A percentile compares a stretch with the other conserved stretches of the same genome.
These are phyloP conservation scores for Candolleomyces eurysporus DNA, from an alignment of 768 basidiomycete species.

Conservation along the genomic window DNA sequence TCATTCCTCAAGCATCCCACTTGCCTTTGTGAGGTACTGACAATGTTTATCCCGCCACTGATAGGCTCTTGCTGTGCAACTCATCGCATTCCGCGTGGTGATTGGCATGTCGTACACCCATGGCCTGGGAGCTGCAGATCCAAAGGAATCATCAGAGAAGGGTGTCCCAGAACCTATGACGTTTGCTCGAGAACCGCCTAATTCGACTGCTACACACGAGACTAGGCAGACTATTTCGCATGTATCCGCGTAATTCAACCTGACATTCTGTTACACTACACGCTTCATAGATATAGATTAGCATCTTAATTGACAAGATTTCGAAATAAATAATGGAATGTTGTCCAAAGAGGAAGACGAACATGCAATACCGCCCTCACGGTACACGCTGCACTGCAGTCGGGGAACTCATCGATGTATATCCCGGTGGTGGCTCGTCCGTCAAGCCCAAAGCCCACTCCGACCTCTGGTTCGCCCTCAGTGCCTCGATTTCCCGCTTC, in stretches of 20 bases:
- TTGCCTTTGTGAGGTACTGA: neutral
- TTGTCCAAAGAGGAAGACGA: too few species aligned
- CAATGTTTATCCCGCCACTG: neutral
- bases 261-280: too few species aligned
- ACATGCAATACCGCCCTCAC: too few species aligned
- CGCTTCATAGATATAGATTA: too few species aligned
- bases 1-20: neutral
- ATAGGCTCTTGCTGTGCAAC: neutral
- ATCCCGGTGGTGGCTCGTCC: constrained; percentile 31
- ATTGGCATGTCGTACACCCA: neutral
- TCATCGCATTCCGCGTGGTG: neutral
- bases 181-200: neutral
- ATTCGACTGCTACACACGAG: neutral
- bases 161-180: neutral
- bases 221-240: too few species aligned
- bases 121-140: neutral
- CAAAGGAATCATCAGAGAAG: neutral
- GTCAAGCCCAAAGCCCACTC: constrained; percentile 29
- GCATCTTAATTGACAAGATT: too few species aligned
- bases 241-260: too few species aligned
- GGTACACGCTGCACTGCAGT: too few species aligned
- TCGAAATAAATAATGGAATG: too few species aligned
- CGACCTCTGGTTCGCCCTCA: constrained; percentile 25
- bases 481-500: constrained; percentile 21
- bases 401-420: constrained; percentile 5